phyloP scores from a whole-genome alignment of 345 rosid species.

The Orychophragmus violaceus region DNA sequence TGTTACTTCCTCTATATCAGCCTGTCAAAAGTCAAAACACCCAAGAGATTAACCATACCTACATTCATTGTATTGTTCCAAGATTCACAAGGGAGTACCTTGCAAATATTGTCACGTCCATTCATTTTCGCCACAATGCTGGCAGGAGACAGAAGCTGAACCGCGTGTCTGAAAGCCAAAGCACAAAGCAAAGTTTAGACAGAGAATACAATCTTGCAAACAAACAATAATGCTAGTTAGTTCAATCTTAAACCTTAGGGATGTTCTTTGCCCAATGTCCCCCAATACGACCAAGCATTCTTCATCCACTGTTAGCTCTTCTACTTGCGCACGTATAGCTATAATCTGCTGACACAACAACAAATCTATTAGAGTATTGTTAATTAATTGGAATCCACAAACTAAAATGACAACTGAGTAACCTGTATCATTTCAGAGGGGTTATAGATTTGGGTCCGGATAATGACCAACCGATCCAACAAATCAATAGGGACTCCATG shows the following conservation, averaged over 20 bases:
- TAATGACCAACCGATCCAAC: slow-evolving; percentile 80
- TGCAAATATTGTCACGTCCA: slow-evolving; percentile 86
- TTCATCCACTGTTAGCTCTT: slow-evolving; percentile 78
- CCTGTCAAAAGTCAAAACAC: slow-evolving; percentile 37
- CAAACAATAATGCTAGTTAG: not conserved
- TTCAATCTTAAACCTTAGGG: slow-evolving; percentile 69
- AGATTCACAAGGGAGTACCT: slow-evolving; percentile 40
- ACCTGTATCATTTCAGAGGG: slow-evolving; percentile 99
- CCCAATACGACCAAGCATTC: slow-evolving; percentile 86
- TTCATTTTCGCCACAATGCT: slow-evolving; percentile 92
- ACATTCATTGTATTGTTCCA: not conserved
- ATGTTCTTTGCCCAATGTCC: slow-evolving; percentile 74
- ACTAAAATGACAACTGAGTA: not conserved
- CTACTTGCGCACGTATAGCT: slow-evolving; percentile 95
- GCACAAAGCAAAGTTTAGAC: not conserved
- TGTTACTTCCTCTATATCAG: slow-evolving; percentile 79
- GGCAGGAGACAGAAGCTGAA: slow-evolving; percentile 88
- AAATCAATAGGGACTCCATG: slow-evolving; percentile 97
- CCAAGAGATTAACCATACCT: not conserved
- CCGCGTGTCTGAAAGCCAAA: slow-evolving; percentile 68
- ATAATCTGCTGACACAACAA: slow-evolving; percentile 56
- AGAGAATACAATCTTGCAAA: not conserved
- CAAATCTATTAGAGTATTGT: not conserved
- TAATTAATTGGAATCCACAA: not conserved
- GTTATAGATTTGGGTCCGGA: slow-evolving; percentile 78